phyloP scores from a whole-genome alignment of 768 basidiomycete species.

The Tricholoma sp. region DNA sequence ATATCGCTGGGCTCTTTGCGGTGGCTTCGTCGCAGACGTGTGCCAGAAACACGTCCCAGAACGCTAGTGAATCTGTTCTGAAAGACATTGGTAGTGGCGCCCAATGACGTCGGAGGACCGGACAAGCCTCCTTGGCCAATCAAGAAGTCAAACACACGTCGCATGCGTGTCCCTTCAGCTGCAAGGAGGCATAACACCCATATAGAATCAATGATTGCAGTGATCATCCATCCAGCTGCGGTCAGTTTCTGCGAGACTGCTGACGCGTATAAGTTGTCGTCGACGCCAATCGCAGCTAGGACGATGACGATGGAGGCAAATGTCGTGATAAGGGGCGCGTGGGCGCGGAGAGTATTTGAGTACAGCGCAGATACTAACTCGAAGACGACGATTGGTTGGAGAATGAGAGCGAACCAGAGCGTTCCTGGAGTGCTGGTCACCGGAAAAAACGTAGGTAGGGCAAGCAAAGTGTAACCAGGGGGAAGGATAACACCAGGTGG shows the following conservation, averaged over 20 bases:
- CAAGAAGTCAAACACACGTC: not conserved
- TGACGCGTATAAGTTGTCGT: not conserved
- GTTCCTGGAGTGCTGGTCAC: not conserved
- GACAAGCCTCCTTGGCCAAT: not conserved
- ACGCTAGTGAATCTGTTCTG: not conserved
- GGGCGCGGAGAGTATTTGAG: not conserved
- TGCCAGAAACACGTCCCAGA: not conserved
- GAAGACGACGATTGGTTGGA: not conserved
- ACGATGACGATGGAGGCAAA: constrained; percentile 2
- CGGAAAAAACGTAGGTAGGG: not conserved
- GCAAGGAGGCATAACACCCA: constrained; percentile 1
- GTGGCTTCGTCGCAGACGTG: not conserved
- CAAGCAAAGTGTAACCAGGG: not conserved
- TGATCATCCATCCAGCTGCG: not conserved
- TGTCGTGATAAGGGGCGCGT: not conserved
- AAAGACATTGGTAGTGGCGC: not conserved
- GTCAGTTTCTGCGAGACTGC: not conserved
- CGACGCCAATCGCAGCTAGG: not conserved
- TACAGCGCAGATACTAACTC: not conserved
- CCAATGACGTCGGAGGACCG: not conserved
- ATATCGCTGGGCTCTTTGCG: not conserved
- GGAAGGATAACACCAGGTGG: not conserved
- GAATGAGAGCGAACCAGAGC: not conserved
- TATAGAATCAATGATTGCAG: not conserved
- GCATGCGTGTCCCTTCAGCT: not conserved